Conservation (phyloP, 1,139 yeast species). For the Blastobotrys arbuscula region DNA sequence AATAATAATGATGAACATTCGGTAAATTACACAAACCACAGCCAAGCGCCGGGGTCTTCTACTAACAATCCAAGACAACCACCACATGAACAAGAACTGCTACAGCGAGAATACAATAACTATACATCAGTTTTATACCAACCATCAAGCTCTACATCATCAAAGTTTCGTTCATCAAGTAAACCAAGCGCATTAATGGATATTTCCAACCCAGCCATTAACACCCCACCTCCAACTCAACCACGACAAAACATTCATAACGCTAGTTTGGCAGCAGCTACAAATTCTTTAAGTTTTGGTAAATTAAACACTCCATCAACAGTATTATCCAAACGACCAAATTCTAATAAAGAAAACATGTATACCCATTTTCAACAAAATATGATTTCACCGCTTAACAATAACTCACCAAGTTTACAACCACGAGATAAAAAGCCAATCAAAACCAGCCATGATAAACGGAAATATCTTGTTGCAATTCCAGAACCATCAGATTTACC, state of each 20-base stretch:
- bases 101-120: neutral
- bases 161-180: conserved; percentile 3
- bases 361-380: conserved; percentile 7
- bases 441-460: conserved; percentile 10
- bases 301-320: neutral
- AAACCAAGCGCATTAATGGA: conserved; percentile 11
- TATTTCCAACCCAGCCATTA: conserved; percentile 16
- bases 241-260: conserved; percentile 7
- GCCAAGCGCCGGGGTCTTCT: too few relatives aligned
- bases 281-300: neutral
- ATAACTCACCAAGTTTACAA: conserved; percentile 17
- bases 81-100: conserved; percentile 5
- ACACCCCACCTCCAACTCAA: conserved; percentile 19
- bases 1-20: too few relatives aligned
- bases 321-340: neutral
- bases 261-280: neutral
- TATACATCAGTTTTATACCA: neutral
- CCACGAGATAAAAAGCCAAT: neutral
- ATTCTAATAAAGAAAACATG: conserved; percentile 15
- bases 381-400: conserved; percentile 21
- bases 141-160: neutral
- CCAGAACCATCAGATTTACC: conserved; percentile 41
- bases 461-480: conserved; percentile 18
- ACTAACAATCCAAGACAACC: neutral
- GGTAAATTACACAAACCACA: too few relatives aligned